Evolutionary conservation across 2,329 filamentous ascomycete genomes (phyloP), one percentile per base, ranked within the genome.

Genomic region (Chaetothyriales sp.): DNA sequence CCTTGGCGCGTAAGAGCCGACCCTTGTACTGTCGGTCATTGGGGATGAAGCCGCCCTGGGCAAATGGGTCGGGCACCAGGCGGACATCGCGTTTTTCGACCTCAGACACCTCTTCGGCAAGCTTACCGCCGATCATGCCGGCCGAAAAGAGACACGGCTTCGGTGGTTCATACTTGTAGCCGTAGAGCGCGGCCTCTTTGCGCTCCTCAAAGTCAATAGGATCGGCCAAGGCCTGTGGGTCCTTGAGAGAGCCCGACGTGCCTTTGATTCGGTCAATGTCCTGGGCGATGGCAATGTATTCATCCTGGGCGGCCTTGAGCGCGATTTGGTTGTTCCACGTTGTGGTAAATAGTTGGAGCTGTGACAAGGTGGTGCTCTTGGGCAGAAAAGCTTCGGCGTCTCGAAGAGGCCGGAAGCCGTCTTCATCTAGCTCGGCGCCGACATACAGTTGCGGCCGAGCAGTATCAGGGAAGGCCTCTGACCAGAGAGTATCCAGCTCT

Each of bases 141-240:
- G 54, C 52, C 28, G 52, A 48, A 20, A 58, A 55, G 18, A 57
- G 48, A n/a, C 55, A 54, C 15, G 55, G 55, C 18, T 53, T 49
- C 57, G 74, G 74, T 0, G 73, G 63, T 54, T 77, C 75, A 60
- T 76, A 76, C 32, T 69, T 70, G 61, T 80, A 81, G 50, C 76
- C 75, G 59, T 81, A 81, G 0, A 81, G 64, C 51, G 73, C 72
- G 1, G 78, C 72, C 64, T 81, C 78, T 56, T 79, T 79, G 63
- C 73, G 73, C 56, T 78, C 77, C 59, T 79, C 77, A 53, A 71
- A 79, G 2, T 76, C 61, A n/a, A 66, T 63, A 4, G 66, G 64
- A 10, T 69, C 65, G 3, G 47, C 55, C 10, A 58, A 52, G 22
- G 72, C 59, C 9, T 75, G 72, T 18, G 73, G 68, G 54, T 76